phyloP scores from a whole-genome alignment of 73 alveolate species.

The Paramecium primaurelia region DNA sequence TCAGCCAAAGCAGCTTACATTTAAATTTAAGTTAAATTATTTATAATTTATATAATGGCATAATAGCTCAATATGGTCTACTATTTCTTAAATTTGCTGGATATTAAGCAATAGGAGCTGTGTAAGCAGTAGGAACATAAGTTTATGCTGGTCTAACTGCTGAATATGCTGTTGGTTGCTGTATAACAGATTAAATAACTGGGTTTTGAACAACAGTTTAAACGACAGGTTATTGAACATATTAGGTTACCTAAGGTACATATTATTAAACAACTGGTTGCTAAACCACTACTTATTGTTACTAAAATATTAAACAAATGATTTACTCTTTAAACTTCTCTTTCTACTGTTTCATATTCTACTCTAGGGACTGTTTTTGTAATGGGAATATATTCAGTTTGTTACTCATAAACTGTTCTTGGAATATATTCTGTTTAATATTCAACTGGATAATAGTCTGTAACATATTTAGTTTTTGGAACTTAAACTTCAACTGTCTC shows the following conservation, averaged over 20 bases:
- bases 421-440: constrained; percentile 36
- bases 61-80: neutral
- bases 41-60: neutral
- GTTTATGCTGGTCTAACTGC: neutral
- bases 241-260: neutral
- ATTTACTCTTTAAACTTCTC: constrained; percentile 28
- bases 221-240: neutral
- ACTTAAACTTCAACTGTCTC: constrained; percentile 34
- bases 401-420: constrained; percentile 14
- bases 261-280: neutral
- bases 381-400: constrained; percentile 34
- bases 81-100: neutral
- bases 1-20: neutral
- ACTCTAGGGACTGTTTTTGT: constrained; percentile 6
- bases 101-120: neutral
- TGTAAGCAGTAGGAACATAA: neutral
- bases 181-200: neutral
- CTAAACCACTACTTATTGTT: neutral
- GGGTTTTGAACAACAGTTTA: neutral
- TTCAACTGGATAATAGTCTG: constrained; percentile 49
- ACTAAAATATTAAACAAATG: neutral
- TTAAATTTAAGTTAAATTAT: neutral
- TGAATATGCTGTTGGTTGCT: neutral
- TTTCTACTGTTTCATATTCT: constrained; percentile 40
- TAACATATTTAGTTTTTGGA: constrained; percentile 26